A percentile compares a stretch with the other conserved stretches of the same genome.
phyloP scores from a whole-genome alignment of 176 grass and related monocot genomes.

The Triticum urartu region DNA sequence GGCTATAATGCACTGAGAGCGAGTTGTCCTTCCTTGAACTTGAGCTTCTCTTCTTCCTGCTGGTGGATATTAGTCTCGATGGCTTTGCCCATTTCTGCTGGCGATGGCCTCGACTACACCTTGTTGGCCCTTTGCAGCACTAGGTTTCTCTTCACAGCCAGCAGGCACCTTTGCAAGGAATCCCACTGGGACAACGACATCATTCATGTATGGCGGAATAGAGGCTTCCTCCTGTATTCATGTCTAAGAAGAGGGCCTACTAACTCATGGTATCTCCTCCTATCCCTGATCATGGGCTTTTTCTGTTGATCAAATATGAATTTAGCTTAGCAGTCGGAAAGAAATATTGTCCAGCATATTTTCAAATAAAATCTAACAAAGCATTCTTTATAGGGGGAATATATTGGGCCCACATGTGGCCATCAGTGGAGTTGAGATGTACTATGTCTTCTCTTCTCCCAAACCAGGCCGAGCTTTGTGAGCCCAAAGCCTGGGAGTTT shows the following conservation, averaged over 20 bases:
- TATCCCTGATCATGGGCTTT: constrained; percentile 62
- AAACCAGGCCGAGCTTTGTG: constrained; percentile 55
- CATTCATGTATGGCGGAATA: constrained; percentile 68
- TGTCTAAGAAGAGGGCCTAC: constrained; percentile 66
- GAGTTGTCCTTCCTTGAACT: constrained; percentile 27
- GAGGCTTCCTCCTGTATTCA: constrained; percentile 68
- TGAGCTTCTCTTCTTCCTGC: constrained; percentile 17
- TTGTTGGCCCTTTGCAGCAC: no score
- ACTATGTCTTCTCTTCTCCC: constrained; percentile 21
- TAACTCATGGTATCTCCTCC: constrained; percentile 55
- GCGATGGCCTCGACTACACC: no score
- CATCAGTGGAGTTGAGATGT: constrained; percentile 70
- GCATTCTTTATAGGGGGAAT: neutral
- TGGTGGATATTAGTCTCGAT: no score
- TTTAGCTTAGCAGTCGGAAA: constrained; percentile 27
- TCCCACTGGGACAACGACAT: constrained; percentile 59
- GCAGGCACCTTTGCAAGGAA: constrained; percentile 43
- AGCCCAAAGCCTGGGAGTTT: constrained; percentile 92
- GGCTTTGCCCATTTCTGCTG: constrained; percentile 11
- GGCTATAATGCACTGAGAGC: constrained; percentile 1
- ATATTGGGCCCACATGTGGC: constrained; percentile 77
- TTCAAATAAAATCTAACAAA: constrained; percentile 3
- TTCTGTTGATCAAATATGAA: constrained; percentile 49
- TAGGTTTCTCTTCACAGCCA: constrained; percentile 25
- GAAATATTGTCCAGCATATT: neutral